These are phyloP conservation scores for Pythium oligandrum DNA, from an alignment of 352 stramenopile genomes.

Conservation along the genomic window DNA sequence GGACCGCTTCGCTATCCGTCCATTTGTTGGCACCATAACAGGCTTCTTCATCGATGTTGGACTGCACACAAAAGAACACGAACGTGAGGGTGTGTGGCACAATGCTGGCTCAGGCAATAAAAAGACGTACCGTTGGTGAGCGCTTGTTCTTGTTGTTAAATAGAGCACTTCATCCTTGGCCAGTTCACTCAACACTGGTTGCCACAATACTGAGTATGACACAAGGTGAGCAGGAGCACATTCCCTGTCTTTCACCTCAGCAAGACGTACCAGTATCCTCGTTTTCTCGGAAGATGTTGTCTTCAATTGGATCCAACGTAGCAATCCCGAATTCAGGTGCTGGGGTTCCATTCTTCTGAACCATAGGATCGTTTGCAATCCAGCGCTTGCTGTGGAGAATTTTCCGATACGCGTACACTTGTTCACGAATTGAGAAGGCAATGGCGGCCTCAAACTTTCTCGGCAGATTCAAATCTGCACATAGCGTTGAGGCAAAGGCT, in stretches of 20 bases:
- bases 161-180: slow-evolving; percentile 63
- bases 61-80: slow-evolving; percentile 14
- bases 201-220: slow-evolving; percentile 43
- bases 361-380: slow-evolving; percentile 45
- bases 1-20: slow-evolving; percentile 19
- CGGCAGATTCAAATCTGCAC: slow-evolving; percentile 52
- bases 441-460: slow-evolving; percentile 52
- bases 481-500: slow-evolving; percentile 49
- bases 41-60: slow-evolving; percentile 42
- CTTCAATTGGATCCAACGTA: slow-evolving; percentile 35
- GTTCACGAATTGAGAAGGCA: slow-evolving; percentile 69
- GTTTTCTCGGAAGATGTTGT: slow-evolving; percentile 43
- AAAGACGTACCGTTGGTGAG: slow-evolving; percentile 11
- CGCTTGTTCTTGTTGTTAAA: slow-evolving; percentile 38
- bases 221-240: too few species aligned
- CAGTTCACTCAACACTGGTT: slow-evolving; percentile 65
- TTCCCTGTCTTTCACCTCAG: too few species aligned
- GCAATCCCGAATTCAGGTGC: slow-evolving; percentile 29
- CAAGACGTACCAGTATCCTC: slow-evolving; percentile 24
- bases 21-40: slow-evolving; percentile 17
- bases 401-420: slow-evolving; percentile 61
- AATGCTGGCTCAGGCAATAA: not conserved
- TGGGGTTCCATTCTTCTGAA: slow-evolving; percentile 4
- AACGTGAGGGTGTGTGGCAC: too few species aligned
- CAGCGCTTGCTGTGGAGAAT: slow-evolving; percentile 42